Percentiles rank a stretch among this genome's conserved stretches.
Evolutionary conservation across 2,329 filamentous ascomycete genomes (phyloP).

Genomic region (Talaromyces atroroseus): DNA sequence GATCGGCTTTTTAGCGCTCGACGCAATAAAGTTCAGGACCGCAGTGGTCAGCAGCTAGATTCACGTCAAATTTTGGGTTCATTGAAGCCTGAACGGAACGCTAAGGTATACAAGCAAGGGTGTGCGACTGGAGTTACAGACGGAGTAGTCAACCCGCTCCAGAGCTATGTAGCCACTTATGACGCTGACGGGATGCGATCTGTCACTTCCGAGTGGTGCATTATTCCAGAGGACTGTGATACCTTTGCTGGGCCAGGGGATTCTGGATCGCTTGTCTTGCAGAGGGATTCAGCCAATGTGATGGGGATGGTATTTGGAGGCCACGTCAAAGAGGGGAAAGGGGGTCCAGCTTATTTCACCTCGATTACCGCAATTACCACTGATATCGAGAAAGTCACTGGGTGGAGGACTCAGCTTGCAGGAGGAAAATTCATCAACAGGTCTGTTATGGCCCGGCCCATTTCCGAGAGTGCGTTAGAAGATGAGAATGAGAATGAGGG

Average conservation of each 20-base stretch:
- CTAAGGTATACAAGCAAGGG: slow-evolving; percentile 6
- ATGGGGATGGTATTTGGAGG: slow-evolving; percentile 10
- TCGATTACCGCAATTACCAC: slow-evolving; percentile 9
- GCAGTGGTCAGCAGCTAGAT: not conserved
- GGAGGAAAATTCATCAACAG: not conserved
- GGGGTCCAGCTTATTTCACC: slow-evolving; percentile 7
- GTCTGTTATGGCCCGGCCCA: not conserved
- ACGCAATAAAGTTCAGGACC: slow-evolving; percentile 3
- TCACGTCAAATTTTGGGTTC: slow-evolving; percentile 3
- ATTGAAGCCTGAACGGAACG: not conserved
- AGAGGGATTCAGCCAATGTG: not conserved
- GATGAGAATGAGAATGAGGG: too few species aligned
- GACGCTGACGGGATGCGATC: slow-evolving; percentile 1
- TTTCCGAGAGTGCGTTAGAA: too few species aligned
- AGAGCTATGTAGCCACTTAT: slow-evolving; percentile 7
- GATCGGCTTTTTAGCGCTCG: not conserved
- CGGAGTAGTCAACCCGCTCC: slow-evolving; percentile 4
- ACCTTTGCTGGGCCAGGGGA: slow-evolving; percentile 2
- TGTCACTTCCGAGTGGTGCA: slow-evolving; percentile 9
- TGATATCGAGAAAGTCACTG: slow-evolving; percentile 3
- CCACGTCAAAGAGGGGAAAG: not conserved
- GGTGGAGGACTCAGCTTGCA: slow-evolving; percentile 6
- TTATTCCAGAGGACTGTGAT: not conserved
- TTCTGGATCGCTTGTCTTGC: slow-evolving; percentile 9
- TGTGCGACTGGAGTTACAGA: not conserved